Percentiles rank a stretch among this genome's conserved stretches.
These are phyloP conservation scores for Serendipita vermifera DNA, from an alignment of 768 basidiomycete genomes.

Conservation along the genomic window DNA sequence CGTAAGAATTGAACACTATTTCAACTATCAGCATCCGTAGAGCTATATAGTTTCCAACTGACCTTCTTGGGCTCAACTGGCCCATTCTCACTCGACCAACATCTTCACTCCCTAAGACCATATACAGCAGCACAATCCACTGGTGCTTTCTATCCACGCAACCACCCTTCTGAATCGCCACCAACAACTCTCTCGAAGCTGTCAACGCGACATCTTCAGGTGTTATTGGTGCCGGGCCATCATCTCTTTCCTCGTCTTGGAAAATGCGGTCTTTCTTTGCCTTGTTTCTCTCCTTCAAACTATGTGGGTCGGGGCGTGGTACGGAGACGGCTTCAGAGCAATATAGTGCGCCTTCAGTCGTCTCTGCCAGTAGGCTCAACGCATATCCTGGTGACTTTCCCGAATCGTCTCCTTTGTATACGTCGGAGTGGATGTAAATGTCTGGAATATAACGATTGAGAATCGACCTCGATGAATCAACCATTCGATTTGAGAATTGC, in stretches of 20 bases:
- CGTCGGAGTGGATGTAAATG: conserved; percentile 95
- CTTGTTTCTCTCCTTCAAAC: neutral
- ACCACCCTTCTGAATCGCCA: conserved; percentile 69
- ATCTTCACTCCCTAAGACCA: conserved; percentile 96
- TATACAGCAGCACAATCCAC: conserved; percentile 67
- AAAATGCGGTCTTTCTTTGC: neutral
- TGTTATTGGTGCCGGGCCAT: conserved; percentile 29
- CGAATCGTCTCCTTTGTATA: conserved; percentile 94
- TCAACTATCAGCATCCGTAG: conserved; percentile 13
- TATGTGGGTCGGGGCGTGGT: conserved; percentile 32
- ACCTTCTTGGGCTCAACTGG: conserved; percentile 72
- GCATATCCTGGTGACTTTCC: conserved; percentile 98
- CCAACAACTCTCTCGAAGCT: conserved; percentile 64
- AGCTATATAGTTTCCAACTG: conserved; percentile 23
- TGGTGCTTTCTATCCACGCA: conserved; percentile 90
- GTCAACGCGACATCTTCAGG: conserved; percentile 87
- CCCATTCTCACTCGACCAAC: conserved; percentile 83
- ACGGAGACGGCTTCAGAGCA: conserved; percentile 76
- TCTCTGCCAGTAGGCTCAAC: conserved; percentile 77
- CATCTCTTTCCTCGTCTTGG: neutral
- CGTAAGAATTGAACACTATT: conserved; percentile 80
- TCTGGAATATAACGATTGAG: conserved; percentile 96
- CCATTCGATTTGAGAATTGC: conserved; percentile 96
- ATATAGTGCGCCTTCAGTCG: conserved; percentile 79
- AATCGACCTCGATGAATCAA: conserved; percentile 83